Percentiles rank a stretch among this genome's conserved stretches.
phyloP scores from a whole-genome alignment of 208 protist species.

The Crithidia thermophila region DNA sequence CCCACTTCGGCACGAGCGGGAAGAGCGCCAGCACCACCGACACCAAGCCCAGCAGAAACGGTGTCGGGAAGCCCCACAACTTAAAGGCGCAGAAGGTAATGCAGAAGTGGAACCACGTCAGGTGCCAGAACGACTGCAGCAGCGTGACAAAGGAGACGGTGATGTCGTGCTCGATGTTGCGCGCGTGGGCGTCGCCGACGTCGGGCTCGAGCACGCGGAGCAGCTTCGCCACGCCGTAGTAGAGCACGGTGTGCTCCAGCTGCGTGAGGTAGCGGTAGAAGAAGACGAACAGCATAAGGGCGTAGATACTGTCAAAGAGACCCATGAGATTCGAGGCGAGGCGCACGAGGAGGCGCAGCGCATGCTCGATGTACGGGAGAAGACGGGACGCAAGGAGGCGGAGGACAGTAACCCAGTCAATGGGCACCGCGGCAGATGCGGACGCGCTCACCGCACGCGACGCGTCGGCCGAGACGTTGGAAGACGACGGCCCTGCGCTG shows the following conservation, averaged over 20 bases:
- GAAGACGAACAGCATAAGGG: slow-evolving; percentile 59
- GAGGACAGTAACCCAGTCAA: slow-evolving; percentile 46
- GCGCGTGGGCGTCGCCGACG: slow-evolving; percentile 52
- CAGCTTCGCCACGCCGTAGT: slow-evolving; percentile 70
- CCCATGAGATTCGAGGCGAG: slow-evolving; percentile 48
- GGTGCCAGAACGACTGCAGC: slow-evolving; percentile 73
- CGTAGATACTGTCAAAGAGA: slow-evolving; percentile 69
- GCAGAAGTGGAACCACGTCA: slow-evolving; percentile 77
- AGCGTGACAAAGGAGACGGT: slow-evolving; percentile 63
- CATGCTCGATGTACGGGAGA: slow-evolving; percentile 33
- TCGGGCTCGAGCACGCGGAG: slow-evolving; percentile 50
- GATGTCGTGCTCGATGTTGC: slow-evolving; percentile 73
- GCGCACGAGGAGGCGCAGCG: slow-evolving; percentile 19
- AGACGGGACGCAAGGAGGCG: slow-evolving; percentile 35
- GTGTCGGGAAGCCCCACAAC: slow-evolving; percentile 40
- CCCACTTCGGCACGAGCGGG: slow-evolving; percentile 65
- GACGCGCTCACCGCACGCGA: background rate
- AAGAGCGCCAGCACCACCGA: slow-evolving; percentile 62
- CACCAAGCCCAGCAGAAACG: slow-evolving; percentile 54
- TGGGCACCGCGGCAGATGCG: background rate
- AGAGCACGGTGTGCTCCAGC: slow-evolving; percentile 76
- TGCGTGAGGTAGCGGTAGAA: slow-evolving; percentile 61
- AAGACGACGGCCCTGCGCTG: too few relatives aligned
- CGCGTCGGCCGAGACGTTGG: background rate
- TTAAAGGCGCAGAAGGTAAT: slow-evolving; percentile 66